Conservation (phyloP, 345 rosid species). For the Citrus hindsii region DNA sequence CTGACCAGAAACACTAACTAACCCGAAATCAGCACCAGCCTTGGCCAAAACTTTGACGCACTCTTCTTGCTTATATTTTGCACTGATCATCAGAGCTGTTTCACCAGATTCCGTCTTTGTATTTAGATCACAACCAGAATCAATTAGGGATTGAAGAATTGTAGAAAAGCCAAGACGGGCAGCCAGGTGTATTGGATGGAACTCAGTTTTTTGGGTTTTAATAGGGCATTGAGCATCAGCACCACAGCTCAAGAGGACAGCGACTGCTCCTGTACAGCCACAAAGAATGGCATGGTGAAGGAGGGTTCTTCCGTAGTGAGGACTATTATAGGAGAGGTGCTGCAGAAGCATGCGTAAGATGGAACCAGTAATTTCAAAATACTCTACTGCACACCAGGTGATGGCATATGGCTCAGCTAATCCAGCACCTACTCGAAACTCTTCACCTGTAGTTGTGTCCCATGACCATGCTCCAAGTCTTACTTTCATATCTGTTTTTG, state of each 20-base stretch:
- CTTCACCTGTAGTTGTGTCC: slow-evolving; percentile 88
- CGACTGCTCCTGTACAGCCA: slow-evolving; percentile 65
- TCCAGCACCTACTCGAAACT: slow-evolving; percentile 93
- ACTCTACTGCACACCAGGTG: slow-evolving; percentile 94
- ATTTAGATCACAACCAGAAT: slow-evolving; percentile 63
- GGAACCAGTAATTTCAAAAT: slow-evolving; percentile 74
- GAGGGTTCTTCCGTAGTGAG: slow-evolving; percentile 75
- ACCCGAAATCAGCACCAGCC: slow-evolving; percentile 88
- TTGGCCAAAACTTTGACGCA: slow-evolving; percentile 56
- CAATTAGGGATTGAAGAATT: slow-evolving; percentile 51
- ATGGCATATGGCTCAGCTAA: slow-evolving; percentile 85
- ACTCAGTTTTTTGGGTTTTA: slow-evolving; percentile 40
- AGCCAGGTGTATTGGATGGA: slow-evolving; percentile 82
- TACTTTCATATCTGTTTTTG: slow-evolving; percentile 48
- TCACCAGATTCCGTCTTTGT: slow-evolving; percentile 71
- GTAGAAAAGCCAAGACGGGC: slow-evolving; percentile 58
- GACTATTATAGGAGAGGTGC: slow-evolving; percentile 36
- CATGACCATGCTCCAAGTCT: slow-evolving; percentile 97
- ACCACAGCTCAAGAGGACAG: slow-evolving; percentile 59
- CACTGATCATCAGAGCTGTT: slow-evolving; percentile 73
- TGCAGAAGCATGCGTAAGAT: slow-evolving; percentile 69
- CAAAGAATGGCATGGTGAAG: slow-evolving; percentile 95
- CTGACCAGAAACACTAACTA: slow-evolving; percentile 45
- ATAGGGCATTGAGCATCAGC: slow-evolving; percentile 59
- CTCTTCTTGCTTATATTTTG: slow-evolving; percentile 52